Base-by-base conservation (phyloP, 23 red algal species). In the Rhodosorus marinus region DNA sequence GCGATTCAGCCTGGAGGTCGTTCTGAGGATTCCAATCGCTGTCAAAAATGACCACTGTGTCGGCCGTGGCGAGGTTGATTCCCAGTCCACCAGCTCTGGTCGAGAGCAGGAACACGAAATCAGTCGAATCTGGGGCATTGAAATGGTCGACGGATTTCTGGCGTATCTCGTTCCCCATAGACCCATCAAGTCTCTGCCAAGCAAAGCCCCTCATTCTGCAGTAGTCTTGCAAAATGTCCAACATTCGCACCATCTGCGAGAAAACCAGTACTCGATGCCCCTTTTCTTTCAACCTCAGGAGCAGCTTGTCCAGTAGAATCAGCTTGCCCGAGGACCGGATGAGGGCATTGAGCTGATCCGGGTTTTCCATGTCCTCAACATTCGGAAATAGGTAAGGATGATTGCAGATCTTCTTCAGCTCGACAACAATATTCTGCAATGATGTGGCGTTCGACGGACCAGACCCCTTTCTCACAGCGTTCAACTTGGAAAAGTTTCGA, bases 171-270 rank as follows among this genome's bases (percentile, higher is more conserved):
- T 92, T 92, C 24, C 58, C 58, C 61, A 92, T 75, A 1, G 66
- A 81, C 20, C 83, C 83, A 47, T 92, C 83, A 34, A 92, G 55
- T 21, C 83, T 29, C 35, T 92, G 83, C 34, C 54, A 92, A 26
- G 83, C 51, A 60, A 92, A 92, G n/a, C 64, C 53, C 6, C 83
- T 69, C 83, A 92, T 80, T 47, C 69, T 62, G 24, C 83, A 92
- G 34, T 92, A 92, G 43, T 92, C 83, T 38, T 80, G 72, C 46
- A 92, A 62, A 62, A 92, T 92, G 50, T 92, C 83, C 43, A 92
- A 41, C 83, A 92, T 92, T 1, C 64, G 52, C n/a, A 92, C 83
- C 83, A 92, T 92, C 61, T 92, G 83, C n/a, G 83, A 92, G 47
- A 92, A 92, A 24, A 92, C 75, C 54, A 92, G 52, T 36, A 92